A percentile compares a stretch with the other conserved stretches of the same genome.
Evolutionary conservation across 1,284 basidiomycete species (phyloP).

Genomic region (Pseudozyma hubeiensis): DNA sequence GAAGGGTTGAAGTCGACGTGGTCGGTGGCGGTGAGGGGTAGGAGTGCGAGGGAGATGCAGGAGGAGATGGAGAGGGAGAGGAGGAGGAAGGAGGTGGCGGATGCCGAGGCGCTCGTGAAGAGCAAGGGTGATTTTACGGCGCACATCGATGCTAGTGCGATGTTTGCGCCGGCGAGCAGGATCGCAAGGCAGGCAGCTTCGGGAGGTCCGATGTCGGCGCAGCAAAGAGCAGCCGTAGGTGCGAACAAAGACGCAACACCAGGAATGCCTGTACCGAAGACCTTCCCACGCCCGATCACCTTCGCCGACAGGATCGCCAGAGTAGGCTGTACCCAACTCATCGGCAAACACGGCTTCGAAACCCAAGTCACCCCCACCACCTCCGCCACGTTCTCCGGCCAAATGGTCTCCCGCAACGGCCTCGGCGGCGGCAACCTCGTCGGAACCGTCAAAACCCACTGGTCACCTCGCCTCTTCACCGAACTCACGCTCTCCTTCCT

Average conservation of each 20-base stretch:
- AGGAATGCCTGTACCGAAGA: conserved; percentile 71
- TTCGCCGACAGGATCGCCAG: conserved; percentile 44
- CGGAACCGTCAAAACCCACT: conserved; percentile 77
- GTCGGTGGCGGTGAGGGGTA: conserved; percentile 71
- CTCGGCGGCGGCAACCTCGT: conserved; percentile 72
- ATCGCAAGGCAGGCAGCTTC: conserved; percentile 75
- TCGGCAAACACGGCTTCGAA: conserved; percentile 66
- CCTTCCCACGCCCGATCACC: conserved; percentile 22
- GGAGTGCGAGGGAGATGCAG: conserved; percentile 74
- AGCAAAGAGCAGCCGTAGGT: conserved; percentile 75
- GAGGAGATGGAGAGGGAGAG: conserved; percentile 72
- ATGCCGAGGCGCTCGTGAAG: conserved; percentile 72
- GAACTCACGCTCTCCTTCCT: conserved; percentile 69
- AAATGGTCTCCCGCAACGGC: conserved; percentile 69
- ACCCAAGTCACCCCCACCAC: conserved; percentile 51
- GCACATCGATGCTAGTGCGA: conserved; percentile 59
- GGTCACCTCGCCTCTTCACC: conserved; percentile 73
- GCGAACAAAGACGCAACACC: neutral
- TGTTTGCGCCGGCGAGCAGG: conserved; percentile 76
- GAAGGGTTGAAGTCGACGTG: conserved; percentile 73
- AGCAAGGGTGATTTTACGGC: conserved; percentile 71
- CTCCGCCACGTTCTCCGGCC: conserved; percentile 56
- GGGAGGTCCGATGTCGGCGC: conserved; percentile 71
- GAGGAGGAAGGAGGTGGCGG: conserved; percentile 71
- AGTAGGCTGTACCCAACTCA: conserved; percentile 55